Conservation (phyloP, 2,329 filamentous ascomycete genomes). For the Xylariales sp. region DNA sequence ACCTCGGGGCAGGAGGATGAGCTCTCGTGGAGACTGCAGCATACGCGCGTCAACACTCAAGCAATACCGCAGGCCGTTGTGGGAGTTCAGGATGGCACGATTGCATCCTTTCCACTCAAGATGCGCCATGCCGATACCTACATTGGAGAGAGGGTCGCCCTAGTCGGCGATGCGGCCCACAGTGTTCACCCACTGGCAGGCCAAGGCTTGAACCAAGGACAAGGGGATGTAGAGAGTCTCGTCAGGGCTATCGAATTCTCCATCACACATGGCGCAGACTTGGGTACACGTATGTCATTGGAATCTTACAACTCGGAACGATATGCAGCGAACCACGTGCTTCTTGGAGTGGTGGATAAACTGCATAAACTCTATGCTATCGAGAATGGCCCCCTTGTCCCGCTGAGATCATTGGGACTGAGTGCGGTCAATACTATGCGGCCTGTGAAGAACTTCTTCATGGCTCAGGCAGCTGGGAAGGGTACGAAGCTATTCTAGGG, state of each 20-base stretch:
- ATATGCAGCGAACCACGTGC: slow-evolving; percentile 74
- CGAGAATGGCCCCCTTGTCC: slow-evolving; percentile 72
- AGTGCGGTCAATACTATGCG: slow-evolving; percentile 69
- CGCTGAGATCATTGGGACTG: slow-evolving; percentile 72
- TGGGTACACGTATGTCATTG: slow-evolving; percentile 72
- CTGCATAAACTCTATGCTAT: slow-evolving; percentile 89
- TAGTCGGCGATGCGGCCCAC: slow-evolving; percentile 92
- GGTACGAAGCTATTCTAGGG: slow-evolving; percentile 29
- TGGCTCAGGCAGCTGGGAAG: slow-evolving; percentile 64
- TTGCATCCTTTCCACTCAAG: slow-evolving; percentile 87
- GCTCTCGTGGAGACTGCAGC: slow-evolving; percentile 73
- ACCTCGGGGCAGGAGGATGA: slow-evolving; percentile 62
- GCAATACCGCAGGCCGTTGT: slow-evolving; percentile 62
- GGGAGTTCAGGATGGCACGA: slow-evolving; percentile 69
- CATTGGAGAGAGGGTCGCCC: slow-evolving; percentile 79
- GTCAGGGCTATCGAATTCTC: slow-evolving; percentile 70
- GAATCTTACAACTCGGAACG: slow-evolving; percentile 78
- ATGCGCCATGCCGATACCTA: slow-evolving; percentile 94
- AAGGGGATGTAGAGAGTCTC: slow-evolving; percentile 81
- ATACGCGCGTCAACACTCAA: slow-evolving; percentile 53
- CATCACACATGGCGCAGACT: slow-evolving; percentile 78
- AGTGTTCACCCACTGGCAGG: slow-evolving; percentile 92
- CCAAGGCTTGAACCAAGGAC: slow-evolving; percentile 89
- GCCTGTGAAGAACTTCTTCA: slow-evolving; percentile 78
- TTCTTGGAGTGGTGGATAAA: slow-evolving; percentile 81